Conservation (phyloP, 2,329 filamentous ascomycete species). For the Diaporthe sp. region DNA sequence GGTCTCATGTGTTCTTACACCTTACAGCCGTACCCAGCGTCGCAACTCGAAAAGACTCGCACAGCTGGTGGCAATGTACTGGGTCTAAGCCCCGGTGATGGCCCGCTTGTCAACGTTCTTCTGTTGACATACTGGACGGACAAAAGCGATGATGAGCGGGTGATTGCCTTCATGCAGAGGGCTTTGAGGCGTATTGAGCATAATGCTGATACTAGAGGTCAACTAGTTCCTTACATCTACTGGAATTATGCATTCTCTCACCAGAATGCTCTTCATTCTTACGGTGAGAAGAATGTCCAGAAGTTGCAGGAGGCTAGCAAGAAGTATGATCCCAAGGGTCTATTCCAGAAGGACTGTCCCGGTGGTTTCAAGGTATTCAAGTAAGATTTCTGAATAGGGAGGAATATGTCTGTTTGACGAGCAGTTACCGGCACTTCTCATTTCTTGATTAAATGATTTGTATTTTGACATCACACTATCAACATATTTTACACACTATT, state of each 20-base stretch:
- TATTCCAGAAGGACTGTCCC: neutral
- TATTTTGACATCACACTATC: no score
- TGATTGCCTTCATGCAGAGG: neutral
- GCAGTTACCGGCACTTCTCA: no score
- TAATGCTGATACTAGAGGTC: neutral
- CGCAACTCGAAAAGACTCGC: neutral
- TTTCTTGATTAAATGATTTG: no score
- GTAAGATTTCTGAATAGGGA: neutral
- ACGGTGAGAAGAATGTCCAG: neutral
- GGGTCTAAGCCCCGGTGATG: neutral
- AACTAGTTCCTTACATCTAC: neutral
- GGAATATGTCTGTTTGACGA: no score
- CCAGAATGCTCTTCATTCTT: neutral
- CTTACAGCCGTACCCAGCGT: slow-evolving; percentile 3
- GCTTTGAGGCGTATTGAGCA: neutral
- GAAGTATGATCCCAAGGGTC: neutral
- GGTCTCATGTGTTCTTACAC: slow-evolving; percentile 9
- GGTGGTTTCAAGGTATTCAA: neutral
- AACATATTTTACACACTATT: no score
- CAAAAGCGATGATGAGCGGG: neutral
- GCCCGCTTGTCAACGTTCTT: neutral
- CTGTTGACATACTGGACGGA: neutral
- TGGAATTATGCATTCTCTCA: neutral
- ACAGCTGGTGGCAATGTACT: neutral
- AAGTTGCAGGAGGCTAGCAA: neutral